Evolutionary conservation across 352 stramenopile genomes (phyloP).

Genomic region (Globisporangium spiculum): DNA sequence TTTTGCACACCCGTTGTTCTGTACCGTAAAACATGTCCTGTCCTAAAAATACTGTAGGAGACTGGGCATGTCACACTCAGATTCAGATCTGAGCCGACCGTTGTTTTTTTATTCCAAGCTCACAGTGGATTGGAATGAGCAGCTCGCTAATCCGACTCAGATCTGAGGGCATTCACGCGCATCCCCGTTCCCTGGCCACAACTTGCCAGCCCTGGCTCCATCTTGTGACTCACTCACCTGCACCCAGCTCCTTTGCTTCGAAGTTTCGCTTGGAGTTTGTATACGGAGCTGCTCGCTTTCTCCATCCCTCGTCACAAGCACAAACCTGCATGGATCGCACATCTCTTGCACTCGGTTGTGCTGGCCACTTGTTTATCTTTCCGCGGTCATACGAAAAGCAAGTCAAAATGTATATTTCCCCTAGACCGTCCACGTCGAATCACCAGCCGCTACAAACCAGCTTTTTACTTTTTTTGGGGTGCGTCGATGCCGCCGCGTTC

Average conservation of each 20-base stretch:
- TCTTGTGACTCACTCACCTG: slow-evolving; percentile 4
- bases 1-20: neutral
- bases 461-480: neutral
- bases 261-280: neutral
- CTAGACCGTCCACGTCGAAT: neutral
- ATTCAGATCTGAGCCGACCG: neutral
- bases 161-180: slow-evolving; percentile 4
- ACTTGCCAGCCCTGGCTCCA: slow-evolving; percentile 6
- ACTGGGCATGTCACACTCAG: neutral
- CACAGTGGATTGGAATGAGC: neutral
- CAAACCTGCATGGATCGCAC: neutral
- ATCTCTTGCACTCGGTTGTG: neutral
- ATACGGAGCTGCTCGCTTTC: neutral
- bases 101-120: neutral
- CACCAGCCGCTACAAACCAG: neutral
- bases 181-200: neutral
- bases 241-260: slow-evolving; percentile 8
- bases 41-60: neutral
- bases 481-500: neutral
- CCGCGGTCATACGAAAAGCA: neutral
- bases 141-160: neutral
- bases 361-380: slow-evolving; percentile 6
- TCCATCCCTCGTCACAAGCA: neutral
- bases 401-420: neutral
- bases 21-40: neutral